Percentiles rank a stretch among this genome's conserved stretches.
Conservation (phyloP, 257 asterid species). For the Jaltomata sinuosa region DNA sequence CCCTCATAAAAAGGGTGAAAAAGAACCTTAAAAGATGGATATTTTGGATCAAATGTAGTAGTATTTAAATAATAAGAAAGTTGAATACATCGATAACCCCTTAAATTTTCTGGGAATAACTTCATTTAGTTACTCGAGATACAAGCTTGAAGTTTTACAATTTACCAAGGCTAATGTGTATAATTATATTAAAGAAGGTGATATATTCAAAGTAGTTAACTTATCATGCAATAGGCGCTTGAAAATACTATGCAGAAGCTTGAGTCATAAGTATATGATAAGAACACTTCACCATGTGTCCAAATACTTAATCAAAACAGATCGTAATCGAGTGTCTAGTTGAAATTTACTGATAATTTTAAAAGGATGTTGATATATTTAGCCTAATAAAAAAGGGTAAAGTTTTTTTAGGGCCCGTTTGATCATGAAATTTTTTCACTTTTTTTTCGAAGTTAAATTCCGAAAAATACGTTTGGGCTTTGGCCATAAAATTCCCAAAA, state of each 20-base stretch:
- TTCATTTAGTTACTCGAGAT: neutral
- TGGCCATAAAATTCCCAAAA: too few species aligned
- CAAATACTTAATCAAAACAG: neutral
- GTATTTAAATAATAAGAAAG: neutral
- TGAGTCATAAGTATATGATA: neutral
- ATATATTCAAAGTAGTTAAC: neutral
- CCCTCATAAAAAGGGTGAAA: neutral
- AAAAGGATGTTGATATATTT: neutral
- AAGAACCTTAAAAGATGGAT: neutral
- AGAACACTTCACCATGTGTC: neutral
- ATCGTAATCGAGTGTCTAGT: neutral
- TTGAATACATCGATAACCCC: neutral
- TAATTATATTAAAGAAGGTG: neutral
- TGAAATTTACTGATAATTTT: neutral
- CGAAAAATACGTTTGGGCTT: too few species aligned
- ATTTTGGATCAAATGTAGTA: neutral
- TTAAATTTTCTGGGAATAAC: neutral
- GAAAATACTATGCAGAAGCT: neutral
- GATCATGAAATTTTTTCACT: too few species aligned
- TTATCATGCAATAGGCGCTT: rapidly evolving
- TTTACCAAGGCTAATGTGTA: rapidly evolving
- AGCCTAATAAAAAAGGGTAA: too few species aligned
- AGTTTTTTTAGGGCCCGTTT: too few species aligned
- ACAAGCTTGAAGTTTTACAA: neutral
- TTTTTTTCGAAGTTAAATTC: too few species aligned